Evolutionary conservation across 75 land plant genomes (phyloP).

Genomic region (Selaginella moellendorffii): DNA sequence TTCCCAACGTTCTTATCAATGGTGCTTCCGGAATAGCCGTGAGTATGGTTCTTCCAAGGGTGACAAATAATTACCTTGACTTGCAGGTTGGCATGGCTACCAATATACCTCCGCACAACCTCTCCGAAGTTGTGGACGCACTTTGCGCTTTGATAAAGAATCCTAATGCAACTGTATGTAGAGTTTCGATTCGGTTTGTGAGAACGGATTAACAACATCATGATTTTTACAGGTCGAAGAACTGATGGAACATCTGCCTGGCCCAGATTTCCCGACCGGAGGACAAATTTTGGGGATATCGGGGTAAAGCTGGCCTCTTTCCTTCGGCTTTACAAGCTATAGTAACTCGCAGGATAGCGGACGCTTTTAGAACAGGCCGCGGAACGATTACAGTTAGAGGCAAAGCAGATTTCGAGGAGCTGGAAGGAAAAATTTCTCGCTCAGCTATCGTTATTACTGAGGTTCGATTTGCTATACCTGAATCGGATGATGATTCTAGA

Average conservation of each 20-base stretch:
- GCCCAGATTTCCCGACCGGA: slow-evolving; percentile 98
- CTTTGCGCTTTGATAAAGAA: slow-evolving; percentile 70
- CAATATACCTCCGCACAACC: slow-evolving; percentile 93
- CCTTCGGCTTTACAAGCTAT: too few relatives aligned
- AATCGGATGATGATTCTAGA: not conserved
- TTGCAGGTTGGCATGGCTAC: slow-evolving; percentile 98
- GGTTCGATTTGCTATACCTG: slow-evolving; percentile 23
- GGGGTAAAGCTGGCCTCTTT: too few relatives aligned
- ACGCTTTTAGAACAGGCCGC: slow-evolving; percentile 80
- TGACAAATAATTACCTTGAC: not conserved
- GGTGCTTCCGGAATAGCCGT: slow-evolving; percentile 99
- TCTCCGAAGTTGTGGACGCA: slow-evolving; percentile 92
- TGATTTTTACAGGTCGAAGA: slow-evolving; percentile 50
- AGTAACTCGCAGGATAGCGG: slow-evolving; percentile 57
- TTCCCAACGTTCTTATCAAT: slow-evolving; percentile 79
- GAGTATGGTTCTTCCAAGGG: not conserved
- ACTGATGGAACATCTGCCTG: slow-evolving; percentile 91
- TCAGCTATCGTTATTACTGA: slow-evolving; percentile 66
- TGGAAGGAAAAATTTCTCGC: slow-evolving; percentile 47
- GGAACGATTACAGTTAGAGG: slow-evolving; percentile 78
- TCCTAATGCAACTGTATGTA: slow-evolving; percentile 81
- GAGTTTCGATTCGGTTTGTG: too few relatives aligned
- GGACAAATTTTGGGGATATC: slow-evolving; percentile 76
- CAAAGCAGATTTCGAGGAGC: slow-evolving; percentile 58
- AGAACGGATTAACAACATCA: too few relatives aligned